Evolutionary conservation across 2,329 filamentous ascomycete genomes (phyloP).

Genomic region (Ilyonectria destructans): DNA sequence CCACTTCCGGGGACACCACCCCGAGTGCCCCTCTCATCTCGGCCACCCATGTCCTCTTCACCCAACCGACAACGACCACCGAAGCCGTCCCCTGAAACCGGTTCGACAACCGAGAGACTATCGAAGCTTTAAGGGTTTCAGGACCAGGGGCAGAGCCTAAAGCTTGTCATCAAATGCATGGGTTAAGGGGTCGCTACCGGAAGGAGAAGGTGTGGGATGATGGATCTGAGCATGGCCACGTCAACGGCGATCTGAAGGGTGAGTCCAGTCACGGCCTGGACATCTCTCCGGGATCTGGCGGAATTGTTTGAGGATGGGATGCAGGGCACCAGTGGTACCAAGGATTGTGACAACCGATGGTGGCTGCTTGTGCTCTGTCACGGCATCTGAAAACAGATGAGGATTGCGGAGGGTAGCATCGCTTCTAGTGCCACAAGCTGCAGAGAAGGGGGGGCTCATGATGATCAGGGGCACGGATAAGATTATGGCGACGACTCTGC

Average conservation of each 20-base stretch:
- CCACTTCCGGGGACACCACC: background rate
- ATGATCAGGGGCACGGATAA: constrained; percentile 23
- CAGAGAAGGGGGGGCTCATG: constrained; percentile 4
- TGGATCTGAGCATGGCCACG: constrained; percentile 2
- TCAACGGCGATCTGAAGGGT: constrained; percentile 11
- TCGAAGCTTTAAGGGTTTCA: constrained; percentile 15
- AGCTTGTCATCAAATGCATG: constrained; percentile 8
- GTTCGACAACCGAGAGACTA: constrained; percentile 16
- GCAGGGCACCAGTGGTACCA: constrained; percentile 7
- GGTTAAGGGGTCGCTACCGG: constrained; percentile 11
- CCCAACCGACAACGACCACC: constrained; percentile 10
- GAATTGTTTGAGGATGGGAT: constrained; percentile 10
- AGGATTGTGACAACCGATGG: constrained; percentile 13
- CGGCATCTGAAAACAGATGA: constrained; percentile 15
- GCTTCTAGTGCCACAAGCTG: background rate
- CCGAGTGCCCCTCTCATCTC: constrained; percentile 22
- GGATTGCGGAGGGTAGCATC: constrained; percentile 14
- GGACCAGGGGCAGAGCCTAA: constrained; percentile 13
- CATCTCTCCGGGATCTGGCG: constrained; percentile 3
- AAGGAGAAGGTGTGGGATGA: constrained; percentile 5
- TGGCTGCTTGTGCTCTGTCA: constrained; percentile 6
- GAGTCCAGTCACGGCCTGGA: background rate
- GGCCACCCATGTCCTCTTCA: constrained; percentile 11
- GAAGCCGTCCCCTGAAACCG: constrained; percentile 17
- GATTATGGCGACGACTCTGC: constrained; percentile 9